These are phyloP conservation scores for Ilyonectria mors-panacis DNA, from an alignment of 2,329 filamentous ascomycete genomes.

Conservation along the genomic window DNA sequence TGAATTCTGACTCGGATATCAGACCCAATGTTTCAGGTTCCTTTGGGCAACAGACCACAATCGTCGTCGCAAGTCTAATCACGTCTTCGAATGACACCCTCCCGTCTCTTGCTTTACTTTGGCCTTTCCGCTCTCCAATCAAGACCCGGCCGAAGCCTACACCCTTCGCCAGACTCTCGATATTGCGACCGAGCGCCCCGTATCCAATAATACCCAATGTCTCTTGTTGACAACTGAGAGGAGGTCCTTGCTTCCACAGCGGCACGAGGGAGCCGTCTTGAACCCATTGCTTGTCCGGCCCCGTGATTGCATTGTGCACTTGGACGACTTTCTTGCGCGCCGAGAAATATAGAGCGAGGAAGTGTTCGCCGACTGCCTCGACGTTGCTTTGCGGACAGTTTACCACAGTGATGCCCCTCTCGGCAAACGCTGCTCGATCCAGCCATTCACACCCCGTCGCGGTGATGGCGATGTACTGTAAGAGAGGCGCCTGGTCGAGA, in stretches of 20 bases:
- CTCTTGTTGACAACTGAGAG: constrained; percentile 7
- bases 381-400: constrained; percentile 11
- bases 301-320: constrained; percentile 8
- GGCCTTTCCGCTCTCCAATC: constrained; percentile 10
- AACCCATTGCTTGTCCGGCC: background rate
- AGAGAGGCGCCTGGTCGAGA: background rate
- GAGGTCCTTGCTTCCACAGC: constrained; percentile 1
- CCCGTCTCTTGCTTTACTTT: background rate
- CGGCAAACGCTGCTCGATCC: background rate
- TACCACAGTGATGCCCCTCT: constrained; percentile 7
- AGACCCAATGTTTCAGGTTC: background rate
- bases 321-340: constrained; percentile 10
- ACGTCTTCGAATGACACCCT: constrained; percentile 6
- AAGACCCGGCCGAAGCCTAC: constrained; percentile 14
- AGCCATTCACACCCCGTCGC: constrained; percentile 12
- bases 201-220: constrained; percentile 16
- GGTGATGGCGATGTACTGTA: constrained; percentile 7
- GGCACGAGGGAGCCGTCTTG: background rate
- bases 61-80: background rate
- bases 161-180: constrained; percentile 6
- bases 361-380: constrained; percentile 10
- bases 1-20: constrained; percentile 6
- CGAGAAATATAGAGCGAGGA: constrained; percentile 11
- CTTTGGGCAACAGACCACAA: constrained; percentile 7
- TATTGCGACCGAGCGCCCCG: constrained; percentile 5